A percentile compares a stretch with the other conserved stretches of the same genome.
Evolutionary conservation across 1,139 yeast species (phyloP).

Genomic region (Zygosaccharomyces sapae): DNA sequence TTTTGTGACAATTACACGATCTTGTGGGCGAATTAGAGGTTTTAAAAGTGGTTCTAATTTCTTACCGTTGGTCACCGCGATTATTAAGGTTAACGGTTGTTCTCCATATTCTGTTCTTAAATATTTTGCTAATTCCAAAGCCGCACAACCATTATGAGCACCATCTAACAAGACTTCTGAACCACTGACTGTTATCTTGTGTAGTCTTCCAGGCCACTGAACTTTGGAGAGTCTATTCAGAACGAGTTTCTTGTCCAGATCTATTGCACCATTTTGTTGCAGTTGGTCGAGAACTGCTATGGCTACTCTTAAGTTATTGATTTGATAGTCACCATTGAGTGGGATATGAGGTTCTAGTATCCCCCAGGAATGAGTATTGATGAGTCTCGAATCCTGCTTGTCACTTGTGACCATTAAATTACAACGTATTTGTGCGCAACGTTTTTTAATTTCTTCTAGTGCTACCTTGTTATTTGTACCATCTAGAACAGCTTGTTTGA

Average conservation of each 20-base stretch:
- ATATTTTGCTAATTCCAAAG: conserved; percentile 55
- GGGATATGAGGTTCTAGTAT: conserved; percentile 38
- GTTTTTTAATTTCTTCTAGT: conserved; percentile 38
- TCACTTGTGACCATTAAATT: conserved; percentile 28
- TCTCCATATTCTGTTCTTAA: conserved; percentile 34
- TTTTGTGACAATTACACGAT: conserved; percentile 55
- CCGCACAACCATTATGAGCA: conserved; percentile 88
- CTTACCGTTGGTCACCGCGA: conserved; percentile 78
- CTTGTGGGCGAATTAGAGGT: conserved; percentile 48
- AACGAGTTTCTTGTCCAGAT: conserved; percentile 37
- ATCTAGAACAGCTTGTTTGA: conserved; percentile 65
- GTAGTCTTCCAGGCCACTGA: conserved; percentile 64
- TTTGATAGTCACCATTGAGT: conserved; percentile 67
- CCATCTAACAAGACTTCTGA: conserved; percentile 62
- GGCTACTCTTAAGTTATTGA: conserved; percentile 66
- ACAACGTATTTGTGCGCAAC: conserved; percentile 33
- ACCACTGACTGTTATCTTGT: conserved; percentile 37
- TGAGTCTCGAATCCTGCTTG: conserved; percentile 19
- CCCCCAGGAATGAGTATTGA: conserved; percentile 39
- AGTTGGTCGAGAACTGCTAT: conserved; percentile 48
- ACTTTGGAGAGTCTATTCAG: conserved; percentile 49
- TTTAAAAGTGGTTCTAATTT: conserved; percentile 49
- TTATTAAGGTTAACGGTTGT: conserved; percentile 52
- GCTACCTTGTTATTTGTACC: conserved; percentile 56
- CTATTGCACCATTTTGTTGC: conserved; percentile 20